Percentiles rank a stretch among this genome's conserved stretches.
Conservation (phyloP, 208 protist genomes). For the Trypanosoma melophagium region DNA sequence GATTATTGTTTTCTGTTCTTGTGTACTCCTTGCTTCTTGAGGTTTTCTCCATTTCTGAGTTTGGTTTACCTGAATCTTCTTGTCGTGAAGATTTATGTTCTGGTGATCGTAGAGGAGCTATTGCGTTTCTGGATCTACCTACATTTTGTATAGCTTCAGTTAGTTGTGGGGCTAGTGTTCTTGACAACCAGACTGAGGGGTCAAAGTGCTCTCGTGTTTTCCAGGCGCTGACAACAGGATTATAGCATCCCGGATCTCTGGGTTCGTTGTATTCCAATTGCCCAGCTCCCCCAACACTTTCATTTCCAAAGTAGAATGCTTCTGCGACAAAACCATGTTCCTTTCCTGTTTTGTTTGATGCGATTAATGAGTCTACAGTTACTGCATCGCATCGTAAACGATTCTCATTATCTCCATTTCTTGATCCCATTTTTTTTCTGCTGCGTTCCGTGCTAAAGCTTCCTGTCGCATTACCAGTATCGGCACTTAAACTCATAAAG, state of each 20-base stretch:
- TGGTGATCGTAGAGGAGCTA: not conserved
- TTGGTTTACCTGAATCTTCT: not conserved
- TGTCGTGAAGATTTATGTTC: not conserved
- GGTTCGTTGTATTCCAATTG: slow-evolving; percentile 22
- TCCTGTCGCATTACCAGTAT: not conserved
- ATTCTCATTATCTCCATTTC: not conserved
- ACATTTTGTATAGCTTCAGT: not conserved
- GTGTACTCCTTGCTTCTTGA: not conserved
- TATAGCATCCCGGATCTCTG: not conserved
- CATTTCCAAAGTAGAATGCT: slow-evolving; percentile 21
- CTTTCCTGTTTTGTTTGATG: slow-evolving; percentile 5
- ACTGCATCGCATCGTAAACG: not conserved
- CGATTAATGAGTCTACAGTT: slow-evolving; percentile 2
- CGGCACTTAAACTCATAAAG: not conserved
- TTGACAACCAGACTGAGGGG: not conserved
- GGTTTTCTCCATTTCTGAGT: not conserved
- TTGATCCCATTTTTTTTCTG: not conserved
- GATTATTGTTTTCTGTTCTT: not conserved
- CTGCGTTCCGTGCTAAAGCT: not conserved
- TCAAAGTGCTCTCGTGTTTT: slow-evolving; percentile 3
- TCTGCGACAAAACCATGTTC: slow-evolving; percentile 8
- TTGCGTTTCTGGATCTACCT: not conserved
- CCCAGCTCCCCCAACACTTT: slow-evolving; percentile 15
- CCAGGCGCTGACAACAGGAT: slow-evolving; percentile 10
- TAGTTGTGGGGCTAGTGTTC: not conserved